Base-by-base conservation (phyloP, 176 grass and related monocot species). In the sorghum (Sorghum bicolor) region DNA sequence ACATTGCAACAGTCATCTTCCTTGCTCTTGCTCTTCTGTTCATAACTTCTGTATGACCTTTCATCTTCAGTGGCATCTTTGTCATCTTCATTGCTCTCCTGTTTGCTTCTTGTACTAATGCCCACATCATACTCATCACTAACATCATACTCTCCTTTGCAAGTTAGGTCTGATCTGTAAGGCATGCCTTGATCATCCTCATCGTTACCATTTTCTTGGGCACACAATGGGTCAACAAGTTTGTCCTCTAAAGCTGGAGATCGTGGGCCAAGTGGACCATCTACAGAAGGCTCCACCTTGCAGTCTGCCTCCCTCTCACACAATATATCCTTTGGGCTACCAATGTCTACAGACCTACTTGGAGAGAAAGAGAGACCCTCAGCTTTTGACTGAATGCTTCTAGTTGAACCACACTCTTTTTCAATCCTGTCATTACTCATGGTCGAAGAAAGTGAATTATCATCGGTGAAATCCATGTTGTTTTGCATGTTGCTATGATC, bases 251-350 rank as follows among this genome's bases (percentile, higher is more conserved):
- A 63, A 62, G 70, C 53, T 72, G 85, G 83, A 84, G 79, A 83
- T 60, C 55, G 68, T 66, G 77, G 31, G 69, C 36, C 67, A 68
- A 72, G 25, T 80, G 33, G 26, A 76, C 4, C 25, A 80, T 88
- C 78, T 67, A 61, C 38, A 30, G 84, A 78, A 80, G 70, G 41
- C 81, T 87, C 84, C 26, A 29, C 79, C 43, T 41, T 52, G 69
- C 52, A 71, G 25, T 76, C 75, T 66, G 52, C 16, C 67, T 87
- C 81, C 91, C 72, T 89, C 74, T 91, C 81, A 25, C 85, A 85
- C 67, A 82, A 71, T 88, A 85, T 86, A 85, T 87, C 83, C 67
- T 90, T 91, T 69, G 87, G 85, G 82, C 81, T 94, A 61, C 79
- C 87, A 73, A 80, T 72, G 36, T 84, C 64, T 58, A 77, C 58